Conservation (phyloP, 2,329 filamentous ascomycete species). For the Monosporascus sp. region DNA sequence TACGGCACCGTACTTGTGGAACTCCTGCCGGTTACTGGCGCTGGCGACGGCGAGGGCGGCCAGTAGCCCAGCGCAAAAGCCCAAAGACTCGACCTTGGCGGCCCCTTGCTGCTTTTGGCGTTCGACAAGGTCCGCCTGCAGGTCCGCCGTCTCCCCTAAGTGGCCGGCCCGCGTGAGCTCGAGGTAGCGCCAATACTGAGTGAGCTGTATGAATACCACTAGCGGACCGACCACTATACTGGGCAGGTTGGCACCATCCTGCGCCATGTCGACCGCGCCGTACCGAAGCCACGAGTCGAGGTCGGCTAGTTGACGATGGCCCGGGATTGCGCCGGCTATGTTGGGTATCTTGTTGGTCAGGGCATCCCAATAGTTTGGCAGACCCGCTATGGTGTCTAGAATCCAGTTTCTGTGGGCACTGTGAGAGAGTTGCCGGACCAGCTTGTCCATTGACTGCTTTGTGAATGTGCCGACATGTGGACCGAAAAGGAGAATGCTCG, state of each 20-base stretch:
- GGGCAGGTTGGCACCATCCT: not conserved
- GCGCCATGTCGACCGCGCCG: not conserved
- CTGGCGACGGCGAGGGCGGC: conserved; percentile 30
- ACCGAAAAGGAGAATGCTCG: conserved; percentile 5
- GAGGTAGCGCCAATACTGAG: conserved; percentile 7
- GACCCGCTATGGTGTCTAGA: not conserved
- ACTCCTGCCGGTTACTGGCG: conserved; percentile 17
- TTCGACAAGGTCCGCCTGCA: too few relatives aligned
- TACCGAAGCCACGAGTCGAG: conserved; percentile 4
- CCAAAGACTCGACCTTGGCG: conserved; percentile 18
- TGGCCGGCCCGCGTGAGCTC: not conserved
- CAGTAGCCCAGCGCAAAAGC: conserved; percentile 36
- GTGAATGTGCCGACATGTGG: conserved; percentile 3
- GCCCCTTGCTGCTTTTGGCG: too few relatives aligned
- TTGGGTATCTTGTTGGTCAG: conserved; percentile 2
- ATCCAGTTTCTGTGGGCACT: conserved; percentile 4
- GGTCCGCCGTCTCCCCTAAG: not conserved
- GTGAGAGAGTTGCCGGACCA: not conserved
- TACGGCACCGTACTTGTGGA: conserved; percentile 29
- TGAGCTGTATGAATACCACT: conserved; percentile 5
- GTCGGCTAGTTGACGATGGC: not conserved
- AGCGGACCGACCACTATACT: conserved; percentile 2
- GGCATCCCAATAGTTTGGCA: conserved; percentile 3
- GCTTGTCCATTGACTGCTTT: conserved; percentile 3
- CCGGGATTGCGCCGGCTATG: conserved; percentile 1